Percentiles rank a stretch among this genome's conserved stretches.
Evolutionary conservation across 345 rosid genomes (phyloP).

Genomic region (Sisymbrium irio): DNA sequence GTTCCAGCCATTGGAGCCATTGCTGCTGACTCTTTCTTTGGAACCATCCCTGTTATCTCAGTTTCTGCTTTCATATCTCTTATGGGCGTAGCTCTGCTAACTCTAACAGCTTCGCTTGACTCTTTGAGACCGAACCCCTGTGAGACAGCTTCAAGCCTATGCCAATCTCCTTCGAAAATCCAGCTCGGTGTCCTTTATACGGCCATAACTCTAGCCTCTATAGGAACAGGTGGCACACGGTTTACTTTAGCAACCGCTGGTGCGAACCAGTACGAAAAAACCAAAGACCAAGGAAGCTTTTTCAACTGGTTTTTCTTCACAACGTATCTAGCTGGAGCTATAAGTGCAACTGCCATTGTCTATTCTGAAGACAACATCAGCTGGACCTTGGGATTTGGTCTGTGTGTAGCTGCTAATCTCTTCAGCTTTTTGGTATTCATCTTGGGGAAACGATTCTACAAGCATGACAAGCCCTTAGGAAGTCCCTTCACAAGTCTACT

Average conservation of each 20-base stretch:
- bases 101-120: constrained; percentile 35
- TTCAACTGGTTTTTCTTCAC: constrained; percentile 59
- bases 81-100: constrained; percentile 39
- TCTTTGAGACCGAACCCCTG: constrained; percentile 43
- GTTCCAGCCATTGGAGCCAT: constrained; percentile 43
- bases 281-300: constrained; percentile 38
- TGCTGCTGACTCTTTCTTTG: constrained; percentile 46
- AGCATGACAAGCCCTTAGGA: constrained; percentile 37
- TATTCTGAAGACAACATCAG: constrained; percentile 45
- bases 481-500: constrained; percentile 48
- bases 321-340: constrained; percentile 9
- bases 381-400: constrained; percentile 51
- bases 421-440: constrained; percentile 37
- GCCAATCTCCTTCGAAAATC: constrained; percentile 34
- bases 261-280: constrained; percentile 43
- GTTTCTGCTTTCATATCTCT: constrained; percentile 44
- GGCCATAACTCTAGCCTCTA: constrained; percentile 34
- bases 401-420: constrained; percentile 31
- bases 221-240: constrained; percentile 40
- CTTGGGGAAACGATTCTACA: constrained; percentile 40
- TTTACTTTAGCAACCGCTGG: constrained; percentile 41
- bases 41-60: constrained; percentile 40
- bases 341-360: constrained; percentile 39
- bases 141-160: constrained; percentile 26
- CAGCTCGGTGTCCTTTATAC: constrained; percentile 41